Percentiles rank a stretch among this genome's conserved stretches.
phyloP scores from a whole-genome alignment of 108 stramenopile genomes.

The Skeletonema tropicum region DNA sequence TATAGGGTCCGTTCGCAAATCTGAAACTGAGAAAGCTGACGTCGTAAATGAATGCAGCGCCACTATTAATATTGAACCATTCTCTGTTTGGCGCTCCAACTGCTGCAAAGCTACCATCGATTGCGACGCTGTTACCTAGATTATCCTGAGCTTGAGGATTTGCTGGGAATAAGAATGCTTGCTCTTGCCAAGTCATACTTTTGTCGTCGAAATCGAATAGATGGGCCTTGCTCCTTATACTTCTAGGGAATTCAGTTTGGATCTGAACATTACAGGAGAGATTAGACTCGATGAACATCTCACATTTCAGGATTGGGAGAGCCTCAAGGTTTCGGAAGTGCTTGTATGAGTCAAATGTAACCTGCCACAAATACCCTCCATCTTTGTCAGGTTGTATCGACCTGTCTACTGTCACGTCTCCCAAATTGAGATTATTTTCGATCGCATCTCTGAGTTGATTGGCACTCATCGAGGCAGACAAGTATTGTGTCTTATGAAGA shows the following conservation, averaged over 20 bases:
- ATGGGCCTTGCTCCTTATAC: slow-evolving; percentile 62
- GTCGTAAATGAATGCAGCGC: slow-evolving; percentile 65
- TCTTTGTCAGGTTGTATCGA: slow-evolving; percentile 27
- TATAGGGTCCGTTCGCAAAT: slow-evolving; percentile 39
- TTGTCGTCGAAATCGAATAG: slow-evolving; percentile 56
- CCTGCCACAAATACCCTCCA: slow-evolving; percentile 43
- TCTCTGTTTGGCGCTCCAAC: slow-evolving; percentile 83
- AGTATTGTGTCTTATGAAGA: slow-evolving; percentile 30
- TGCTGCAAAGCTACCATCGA: slow-evolving; percentile 41
- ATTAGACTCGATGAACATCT: slow-evolving; percentile 25
- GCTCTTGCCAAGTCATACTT: slow-evolving; percentile 49
- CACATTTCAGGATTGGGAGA: slow-evolving; percentile 27
- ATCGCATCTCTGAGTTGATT: slow-evolving; percentile 46
- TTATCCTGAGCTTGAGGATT: slow-evolving; percentile 65
- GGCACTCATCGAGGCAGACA: slow-evolving; percentile 44
- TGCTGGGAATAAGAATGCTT: slow-evolving; percentile 63
- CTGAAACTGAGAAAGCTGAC: slow-evolving; percentile 52
- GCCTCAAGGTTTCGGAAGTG: slow-evolving; percentile 11
- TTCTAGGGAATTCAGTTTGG: slow-evolving; percentile 18
- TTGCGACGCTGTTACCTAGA: slow-evolving; percentile 56
- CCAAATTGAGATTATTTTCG: slow-evolving; percentile 43
- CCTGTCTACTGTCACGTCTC: slow-evolving; percentile 41
- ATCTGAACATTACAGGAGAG: slow-evolving; percentile 29
- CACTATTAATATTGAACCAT: slow-evolving; percentile 59
- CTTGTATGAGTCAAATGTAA: slow-evolving; percentile 54